phyloP scores from a whole-genome alignment of 164 flowering plant species.

The Warburgia ugandensis region DNA sequence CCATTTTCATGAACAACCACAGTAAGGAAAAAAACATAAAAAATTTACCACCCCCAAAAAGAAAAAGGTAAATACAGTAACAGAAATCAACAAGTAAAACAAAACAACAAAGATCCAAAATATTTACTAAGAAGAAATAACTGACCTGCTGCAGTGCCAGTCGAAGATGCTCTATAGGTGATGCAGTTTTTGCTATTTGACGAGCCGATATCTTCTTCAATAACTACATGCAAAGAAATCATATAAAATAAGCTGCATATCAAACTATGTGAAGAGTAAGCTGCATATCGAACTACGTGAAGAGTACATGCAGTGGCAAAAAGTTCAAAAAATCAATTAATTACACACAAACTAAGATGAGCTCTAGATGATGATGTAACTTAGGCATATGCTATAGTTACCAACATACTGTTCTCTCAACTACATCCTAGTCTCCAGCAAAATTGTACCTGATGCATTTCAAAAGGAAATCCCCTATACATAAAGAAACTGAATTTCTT shows the following conservation, averaged over 20 bases:
- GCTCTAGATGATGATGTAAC: background rate
- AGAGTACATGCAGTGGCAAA: no score
- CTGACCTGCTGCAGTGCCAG: constrained; percentile 72
- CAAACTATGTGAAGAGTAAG: constrained; percentile 7
- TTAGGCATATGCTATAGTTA: no score
- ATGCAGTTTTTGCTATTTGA: constrained; percentile 62
- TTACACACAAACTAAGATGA: background rate
- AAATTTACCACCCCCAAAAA: no score
- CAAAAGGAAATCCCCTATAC: no score
- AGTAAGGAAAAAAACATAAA: no score
- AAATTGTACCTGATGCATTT: no score
- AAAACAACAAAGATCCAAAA: background rate
- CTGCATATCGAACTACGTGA: background rate
- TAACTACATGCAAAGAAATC: constrained; percentile 53
- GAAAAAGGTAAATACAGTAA: background rate
- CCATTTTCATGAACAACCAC: no score
- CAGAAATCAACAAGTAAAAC: background rate
- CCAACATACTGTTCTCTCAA: no score
- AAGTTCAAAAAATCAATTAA: background rate
- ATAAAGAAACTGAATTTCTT: no score
- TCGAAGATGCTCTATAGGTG: constrained; percentile 64
- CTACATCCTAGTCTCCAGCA: no score
- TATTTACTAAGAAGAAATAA: constrained; percentile 10
- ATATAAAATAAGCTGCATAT: constrained; percentile 21
- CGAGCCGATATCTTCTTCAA: constrained; percentile 75